Percentiles rank a stretch among this genome's conserved stretches.
phyloP scores from a whole-genome alignment of 2,329 filamentous ascomycete species.

The Pseudogymnoascus sp. region DNA sequence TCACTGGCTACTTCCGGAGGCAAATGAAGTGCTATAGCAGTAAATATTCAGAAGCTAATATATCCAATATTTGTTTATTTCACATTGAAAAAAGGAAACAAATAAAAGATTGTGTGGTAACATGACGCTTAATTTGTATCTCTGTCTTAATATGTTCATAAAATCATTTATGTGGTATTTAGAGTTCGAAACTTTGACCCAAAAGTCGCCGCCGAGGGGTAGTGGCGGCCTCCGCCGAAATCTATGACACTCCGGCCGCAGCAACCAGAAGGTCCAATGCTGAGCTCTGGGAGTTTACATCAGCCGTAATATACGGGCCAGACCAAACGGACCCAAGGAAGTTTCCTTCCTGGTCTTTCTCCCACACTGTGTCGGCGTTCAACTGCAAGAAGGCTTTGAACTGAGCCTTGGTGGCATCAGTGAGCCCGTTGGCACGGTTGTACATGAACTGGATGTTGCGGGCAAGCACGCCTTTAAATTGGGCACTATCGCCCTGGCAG shows the following conservation, averaged over 20 bases:
- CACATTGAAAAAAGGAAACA: too few species aligned
- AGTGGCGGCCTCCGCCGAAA: neutral
- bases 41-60: too few species aligned
- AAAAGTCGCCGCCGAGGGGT: neutral
- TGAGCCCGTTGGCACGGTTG: conserved; percentile 21
- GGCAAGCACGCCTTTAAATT: conserved; percentile 68
- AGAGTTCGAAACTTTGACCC: neutral
- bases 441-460: conserved; percentile 57
- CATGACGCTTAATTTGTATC: neutral
- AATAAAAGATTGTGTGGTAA: too few species aligned
- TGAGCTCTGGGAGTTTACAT: conserved; percentile 55
- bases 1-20: too few species aligned
- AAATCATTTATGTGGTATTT: neutral
- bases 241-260: conserved; percentile 32
- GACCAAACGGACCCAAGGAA: conserved; percentile 58
- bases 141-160: neutral
- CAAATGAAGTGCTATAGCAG: too few species aligned
- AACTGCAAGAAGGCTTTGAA: conserved; percentile 49
- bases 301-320: conserved; percentile 48
- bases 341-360: conserved; percentile 44
- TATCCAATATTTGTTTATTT: too few species aligned
- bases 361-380: conserved; percentile 63
- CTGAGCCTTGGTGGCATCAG: conserved; percentile 39
- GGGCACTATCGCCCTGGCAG: conserved; percentile 41
- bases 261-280: conserved; percentile 62